Evolutionary conservation across 257 asterid species (phyloP).

Genomic region (Mentha longifolia): DNA sequence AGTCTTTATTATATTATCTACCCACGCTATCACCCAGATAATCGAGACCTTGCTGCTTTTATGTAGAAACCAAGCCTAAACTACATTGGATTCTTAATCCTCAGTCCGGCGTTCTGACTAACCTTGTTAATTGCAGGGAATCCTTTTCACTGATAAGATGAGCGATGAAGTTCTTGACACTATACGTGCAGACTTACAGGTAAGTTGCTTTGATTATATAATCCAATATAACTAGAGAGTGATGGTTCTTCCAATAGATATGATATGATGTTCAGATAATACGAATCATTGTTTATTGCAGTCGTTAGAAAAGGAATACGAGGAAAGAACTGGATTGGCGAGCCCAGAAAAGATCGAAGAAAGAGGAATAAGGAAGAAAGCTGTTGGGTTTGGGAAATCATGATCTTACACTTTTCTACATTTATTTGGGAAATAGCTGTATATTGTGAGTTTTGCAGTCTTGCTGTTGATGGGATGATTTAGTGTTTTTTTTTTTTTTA

Average conservation of each 20-base stretch:
- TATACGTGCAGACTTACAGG: conserved; percentile 73
- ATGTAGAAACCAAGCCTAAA: conserved; percentile 7
- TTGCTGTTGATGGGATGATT: neutral
- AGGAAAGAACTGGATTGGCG: conserved; percentile 72
- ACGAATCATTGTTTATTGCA: conserved; percentile 33
- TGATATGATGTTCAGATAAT: neutral
- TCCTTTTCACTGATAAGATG: conserved; percentile 87
- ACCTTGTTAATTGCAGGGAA: conserved; percentile 63
- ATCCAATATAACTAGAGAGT: neutral
- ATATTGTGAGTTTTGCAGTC: no score
- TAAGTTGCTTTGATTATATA: conserved; percentile 30
- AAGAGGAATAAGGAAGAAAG: conserved; percentile 57
- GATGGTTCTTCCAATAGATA: neutral
- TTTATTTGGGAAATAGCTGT: neutral
- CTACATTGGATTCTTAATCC: neutral
- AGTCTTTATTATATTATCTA: no score
- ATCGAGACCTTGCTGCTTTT: neutral
- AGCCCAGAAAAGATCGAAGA: conserved; percentile 79
- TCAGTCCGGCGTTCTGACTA: conserved; percentile 18
- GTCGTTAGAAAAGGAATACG: conserved; percentile 86
- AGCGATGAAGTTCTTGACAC: conserved; percentile 78
- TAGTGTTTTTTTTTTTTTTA: neutral
- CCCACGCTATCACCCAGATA: no score
- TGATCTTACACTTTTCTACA: conserved; percentile 29
- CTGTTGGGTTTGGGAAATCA: conserved; percentile 84